phyloP scores from a whole-genome alignment of 140 eudicot species.

The Anethum foeniculum region DNA sequence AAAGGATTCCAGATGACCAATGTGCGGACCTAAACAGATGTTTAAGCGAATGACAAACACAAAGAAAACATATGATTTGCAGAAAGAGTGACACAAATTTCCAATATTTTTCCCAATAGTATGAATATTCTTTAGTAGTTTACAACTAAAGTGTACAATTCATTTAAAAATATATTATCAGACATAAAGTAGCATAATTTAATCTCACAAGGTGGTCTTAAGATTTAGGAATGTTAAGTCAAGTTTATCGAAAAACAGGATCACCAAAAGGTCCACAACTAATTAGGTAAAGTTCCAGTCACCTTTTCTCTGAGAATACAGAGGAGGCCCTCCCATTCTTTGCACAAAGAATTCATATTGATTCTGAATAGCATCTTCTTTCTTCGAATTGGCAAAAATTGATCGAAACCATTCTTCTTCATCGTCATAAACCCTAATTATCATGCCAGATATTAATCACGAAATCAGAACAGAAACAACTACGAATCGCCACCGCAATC shows the following conservation, averaged over 20 bases:
- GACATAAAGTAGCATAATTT: neutral
- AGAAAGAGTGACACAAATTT: neutral
- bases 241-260: neutral
- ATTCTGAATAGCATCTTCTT: constrained; percentile 93
- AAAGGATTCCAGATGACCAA: neutral
- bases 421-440: constrained; percentile 75
- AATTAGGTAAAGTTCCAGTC: neutral
- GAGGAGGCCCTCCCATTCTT: constrained; percentile 98
- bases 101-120: neutral
- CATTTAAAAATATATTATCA: neutral
- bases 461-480: constrained; percentile 13
- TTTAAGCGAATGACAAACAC: neutral
- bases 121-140: neutral
- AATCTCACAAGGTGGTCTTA: neutral
- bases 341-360: constrained; percentile 97
- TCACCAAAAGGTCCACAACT: neutral
- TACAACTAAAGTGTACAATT: neutral
- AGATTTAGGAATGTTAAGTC: neutral
- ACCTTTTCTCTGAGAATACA: constrained; percentile 90
- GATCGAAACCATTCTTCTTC: constrained; percentile 97
- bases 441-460: constrained; percentile 1
- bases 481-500: neutral
- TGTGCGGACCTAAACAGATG: neutral
- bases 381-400: constrained; percentile 69
- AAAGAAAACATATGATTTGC: neutral